Evolutionary conservation across 352 stramenopile genomes (phyloP).

Genomic region (Globisporangium irregulare): DNA sequence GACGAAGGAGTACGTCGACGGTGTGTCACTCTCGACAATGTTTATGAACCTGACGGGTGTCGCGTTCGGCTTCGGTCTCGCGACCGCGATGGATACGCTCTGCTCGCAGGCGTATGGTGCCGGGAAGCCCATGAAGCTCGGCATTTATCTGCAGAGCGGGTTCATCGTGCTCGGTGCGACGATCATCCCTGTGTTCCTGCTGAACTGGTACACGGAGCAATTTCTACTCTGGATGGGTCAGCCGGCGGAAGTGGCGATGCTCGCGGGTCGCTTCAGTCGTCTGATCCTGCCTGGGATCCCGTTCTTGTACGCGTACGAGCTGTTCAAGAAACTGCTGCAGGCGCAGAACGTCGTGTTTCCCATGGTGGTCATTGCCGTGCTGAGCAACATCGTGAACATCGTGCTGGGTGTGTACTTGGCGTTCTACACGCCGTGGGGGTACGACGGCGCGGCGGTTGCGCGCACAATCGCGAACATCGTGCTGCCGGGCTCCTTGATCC

Average conservation of each 20-base stretch:
- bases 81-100: slow-evolving; percentile 87
- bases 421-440: slow-evolving; percentile 77
- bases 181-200: slow-evolving; percentile 56
- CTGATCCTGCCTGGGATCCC: slow-evolving; percentile 70
- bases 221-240: slow-evolving; percentile 73
- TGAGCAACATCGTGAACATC: slow-evolving; percentile 80
- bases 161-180: slow-evolving; percentile 58
- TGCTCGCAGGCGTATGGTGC: slow-evolving; percentile 84
- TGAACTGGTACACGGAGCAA: slow-evolving; percentile 72
- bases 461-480: slow-evolving; percentile 54
- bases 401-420: slow-evolving; percentile 71
- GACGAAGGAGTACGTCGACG: slow-evolving; percentile 74
- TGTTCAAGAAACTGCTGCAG: slow-evolving; percentile 84
- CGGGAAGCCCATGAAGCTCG: slow-evolving; percentile 63
- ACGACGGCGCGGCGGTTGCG: slow-evolving; percentile 75
- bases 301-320: slow-evolving; percentile 83
- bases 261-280: slow-evolving; percentile 71
- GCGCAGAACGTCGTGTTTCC: slow-evolving; percentile 84
- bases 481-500: slow-evolving; percentile 52
- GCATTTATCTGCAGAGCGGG: slow-evolving; percentile 82
- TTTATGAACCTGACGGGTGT: slow-evolving; percentile 84
- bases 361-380: slow-evolving; percentile 77
- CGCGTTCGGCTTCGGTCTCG: slow-evolving; percentile 70
- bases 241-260: slow-evolving; percentile 44
- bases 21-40: slow-evolving; percentile 65